These are phyloP conservation scores for Bombardia bombarda DNA, from an alignment of 495 filamentous ascomycete species.

Conservation along the genomic window DNA sequence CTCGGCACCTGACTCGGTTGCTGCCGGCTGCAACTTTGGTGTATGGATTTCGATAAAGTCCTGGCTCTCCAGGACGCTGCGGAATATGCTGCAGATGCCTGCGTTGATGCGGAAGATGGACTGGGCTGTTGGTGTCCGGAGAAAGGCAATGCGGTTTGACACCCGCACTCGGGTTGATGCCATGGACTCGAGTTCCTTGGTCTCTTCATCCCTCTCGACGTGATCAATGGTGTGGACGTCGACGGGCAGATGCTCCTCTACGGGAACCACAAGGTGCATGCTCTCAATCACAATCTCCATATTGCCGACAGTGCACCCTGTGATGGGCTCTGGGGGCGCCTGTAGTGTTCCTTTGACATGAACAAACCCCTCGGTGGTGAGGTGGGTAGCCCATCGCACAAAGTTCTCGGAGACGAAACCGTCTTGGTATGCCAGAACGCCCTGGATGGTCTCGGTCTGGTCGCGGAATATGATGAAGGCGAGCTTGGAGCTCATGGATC, in stretches of 20 bases:
- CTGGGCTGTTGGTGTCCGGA: slow-evolving; percentile 78
- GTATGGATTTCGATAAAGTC: slow-evolving; percentile 90
- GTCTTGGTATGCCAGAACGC: slow-evolving; percentile 53
- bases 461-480: slow-evolving; percentile 84
- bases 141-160: slow-evolving; percentile 77
- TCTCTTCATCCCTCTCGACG: slow-evolving; percentile 28
- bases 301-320: slow-evolving; percentile 66
- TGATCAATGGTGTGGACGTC: slow-evolving; percentile 48
- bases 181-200: slow-evolving; percentile 32
- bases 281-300: slow-evolving; percentile 74
- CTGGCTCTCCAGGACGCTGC: slow-evolving; percentile 63
- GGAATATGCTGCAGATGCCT: slow-evolving; percentile 72
- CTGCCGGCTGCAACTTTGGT: slow-evolving; percentile 81
- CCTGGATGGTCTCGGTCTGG: slow-evolving; percentile 75
- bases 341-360: slow-evolving; percentile 69
- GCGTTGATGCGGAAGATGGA: slow-evolving; percentile 76
- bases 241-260: slow-evolving; percentile 64
- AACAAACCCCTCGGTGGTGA: slow-evolving; percentile 75
- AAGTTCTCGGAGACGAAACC: slow-evolving; percentile 64
- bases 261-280: slow-evolving; percentile 56
- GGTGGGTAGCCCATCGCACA: slow-evolving; percentile 76
- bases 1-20: slow-evolving; percentile 85
- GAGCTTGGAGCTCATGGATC: slow-evolving; percentile 77
- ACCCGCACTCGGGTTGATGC: slow-evolving; percentile 44
- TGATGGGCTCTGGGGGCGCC: slow-evolving; percentile 65